Percentiles rank a stretch among this genome's conserved stretches.
phyloP scores from a whole-genome alignment of 768 basidiomycete species.

The Lyophyllum atratum region DNA sequence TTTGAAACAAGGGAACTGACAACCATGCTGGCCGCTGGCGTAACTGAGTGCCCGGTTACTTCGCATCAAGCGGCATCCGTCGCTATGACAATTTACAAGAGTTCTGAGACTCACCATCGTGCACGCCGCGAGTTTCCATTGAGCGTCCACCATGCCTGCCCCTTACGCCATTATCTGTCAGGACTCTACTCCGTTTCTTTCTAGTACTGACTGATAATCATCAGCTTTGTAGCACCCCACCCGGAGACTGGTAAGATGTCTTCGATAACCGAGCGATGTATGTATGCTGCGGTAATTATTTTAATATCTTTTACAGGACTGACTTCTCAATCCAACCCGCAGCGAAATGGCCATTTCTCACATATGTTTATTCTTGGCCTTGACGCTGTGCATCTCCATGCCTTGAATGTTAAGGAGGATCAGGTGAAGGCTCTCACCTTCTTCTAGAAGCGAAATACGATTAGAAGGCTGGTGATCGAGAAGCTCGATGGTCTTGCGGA shows the following conservation, averaged over 20 bases:
- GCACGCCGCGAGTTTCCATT: too few relatives aligned
- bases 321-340: neutral
- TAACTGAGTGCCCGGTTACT: too few relatives aligned
- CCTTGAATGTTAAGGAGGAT: slow-evolving; percentile 18
- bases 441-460: slow-evolving; percentile 52
- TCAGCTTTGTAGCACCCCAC: slow-evolving; percentile 11
- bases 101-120: too few relatives aligned
- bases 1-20: too few relatives aligned
- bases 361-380: slow-evolving; percentile 29
- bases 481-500: slow-evolving; percentile 29
- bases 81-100: too few relatives aligned
- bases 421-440: slow-evolving; percentile 28
- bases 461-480: slow-evolving; percentile 17
- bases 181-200: neutral
- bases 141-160: slow-evolving; percentile 8
- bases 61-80: too few relatives aligned
- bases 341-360: slow-evolving; percentile 33
- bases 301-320: neutral
- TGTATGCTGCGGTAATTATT: neutral
- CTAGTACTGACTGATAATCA: neutral
- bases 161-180: slow-evolving; percentile 6
- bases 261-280: slow-evolving; percentile 32
- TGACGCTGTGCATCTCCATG: slow-evolving; percentile 28
- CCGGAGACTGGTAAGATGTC: slow-evolving; percentile 27
- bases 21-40: too few relatives aligned